Evolutionary conservation across 306 rosid genomes (phyloP).

Genomic region (Neltuma alba): DNA sequence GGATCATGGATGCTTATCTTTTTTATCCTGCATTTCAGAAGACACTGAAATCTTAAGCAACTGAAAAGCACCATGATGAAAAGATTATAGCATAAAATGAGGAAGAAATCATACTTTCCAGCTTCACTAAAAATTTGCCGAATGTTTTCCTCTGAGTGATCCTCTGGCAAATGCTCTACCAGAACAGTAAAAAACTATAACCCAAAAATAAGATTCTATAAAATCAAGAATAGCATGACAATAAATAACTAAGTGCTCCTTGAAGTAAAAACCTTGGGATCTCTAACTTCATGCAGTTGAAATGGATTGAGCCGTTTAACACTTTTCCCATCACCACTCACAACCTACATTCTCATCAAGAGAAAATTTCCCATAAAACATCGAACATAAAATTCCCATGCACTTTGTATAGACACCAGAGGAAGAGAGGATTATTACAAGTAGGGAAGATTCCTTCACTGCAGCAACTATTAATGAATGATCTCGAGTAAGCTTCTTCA

Average conservation of each 20-base stretch:
- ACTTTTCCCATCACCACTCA: constrained; percentile 80
- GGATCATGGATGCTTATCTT: constrained; percentile 66
- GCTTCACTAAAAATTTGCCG: constrained; percentile 71
- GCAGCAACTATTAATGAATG: constrained; percentile 62
- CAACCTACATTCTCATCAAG: constrained; percentile 56
- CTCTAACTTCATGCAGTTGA: constrained; percentile 55
- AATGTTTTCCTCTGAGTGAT: constrained; percentile 83
- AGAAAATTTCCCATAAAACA: constrained; percentile 21
- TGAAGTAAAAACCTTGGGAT: constrained; percentile 68
- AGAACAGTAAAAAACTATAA: constrained; percentile 86
- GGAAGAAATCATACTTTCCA: constrained; percentile 68
- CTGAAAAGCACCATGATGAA: constrained; percentile 20
- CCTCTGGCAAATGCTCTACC: constrained; percentile 90
- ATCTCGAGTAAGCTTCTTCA: constrained; percentile 73
- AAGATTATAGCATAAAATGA: constrained; percentile 5
- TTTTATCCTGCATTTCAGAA: constrained; percentile 65
- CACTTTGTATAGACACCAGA: constrained; percentile 25
- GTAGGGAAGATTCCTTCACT: constrained; percentile 77
- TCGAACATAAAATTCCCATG: constrained; percentile 35
- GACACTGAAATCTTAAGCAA: constrained; percentile 11
- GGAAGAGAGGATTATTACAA: constrained; percentile 55
- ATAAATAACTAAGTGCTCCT: constrained; percentile 14
- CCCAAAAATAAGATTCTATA: constrained; percentile 51
- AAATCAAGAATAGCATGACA: constrained; percentile 16
- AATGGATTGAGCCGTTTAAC: constrained; percentile 81